Percentiles rank a stretch among this genome's conserved stretches.
Conservation (phyloP, 352 stramenopile species). For the Aphanomyces astaci region DNA sequence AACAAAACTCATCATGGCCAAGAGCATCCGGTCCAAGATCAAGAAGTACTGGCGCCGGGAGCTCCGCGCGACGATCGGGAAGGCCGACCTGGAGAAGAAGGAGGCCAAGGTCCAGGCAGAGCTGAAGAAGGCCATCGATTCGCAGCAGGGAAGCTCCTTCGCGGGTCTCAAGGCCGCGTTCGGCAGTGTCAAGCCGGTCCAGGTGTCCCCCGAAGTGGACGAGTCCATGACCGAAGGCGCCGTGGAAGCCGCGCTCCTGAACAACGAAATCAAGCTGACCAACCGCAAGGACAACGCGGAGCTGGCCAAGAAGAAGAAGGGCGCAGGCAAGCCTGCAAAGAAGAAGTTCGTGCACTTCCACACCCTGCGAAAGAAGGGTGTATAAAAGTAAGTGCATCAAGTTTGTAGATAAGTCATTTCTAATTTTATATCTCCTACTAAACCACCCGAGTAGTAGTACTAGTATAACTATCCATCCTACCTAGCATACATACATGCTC, state of each 20-base stretch:
- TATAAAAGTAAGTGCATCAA: slow-evolving; percentile 41
- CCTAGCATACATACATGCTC: too few relatives aligned
- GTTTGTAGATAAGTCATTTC: too few relatives aligned
- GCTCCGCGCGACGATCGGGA: slow-evolving; percentile 71
- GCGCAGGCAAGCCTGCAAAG: slow-evolving; percentile 41
- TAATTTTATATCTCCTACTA: background rate
- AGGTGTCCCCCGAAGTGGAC: background rate
- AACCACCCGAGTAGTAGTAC: background rate
- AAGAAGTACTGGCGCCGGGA: slow-evolving; percentile 85
- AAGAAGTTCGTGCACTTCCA: slow-evolving; percentile 75
- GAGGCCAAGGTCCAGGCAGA: slow-evolving; percentile 80
- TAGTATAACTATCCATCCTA: too few relatives aligned
- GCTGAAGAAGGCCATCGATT: slow-evolving; percentile 69
- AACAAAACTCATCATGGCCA: slow-evolving; percentile 52
- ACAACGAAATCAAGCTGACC: background rate
- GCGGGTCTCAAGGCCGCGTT: slow-evolving; percentile 6
- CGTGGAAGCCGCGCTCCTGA: background rate
- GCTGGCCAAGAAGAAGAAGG: slow-evolving; percentile 43
- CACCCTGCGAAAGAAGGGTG: slow-evolving; percentile 79
- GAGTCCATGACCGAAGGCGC: slow-evolving; percentile 16
- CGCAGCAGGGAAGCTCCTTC: slow-evolving; percentile 29
- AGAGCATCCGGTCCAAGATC: slow-evolving; percentile 85
- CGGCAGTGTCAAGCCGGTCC: background rate
- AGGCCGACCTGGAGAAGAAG: slow-evolving; percentile 58
- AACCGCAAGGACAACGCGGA: slow-evolving; percentile 17